phyloP scores from a whole-genome alignment of 1,284 basidiomycete genomes.

The Puccinia novopanici region DNA sequence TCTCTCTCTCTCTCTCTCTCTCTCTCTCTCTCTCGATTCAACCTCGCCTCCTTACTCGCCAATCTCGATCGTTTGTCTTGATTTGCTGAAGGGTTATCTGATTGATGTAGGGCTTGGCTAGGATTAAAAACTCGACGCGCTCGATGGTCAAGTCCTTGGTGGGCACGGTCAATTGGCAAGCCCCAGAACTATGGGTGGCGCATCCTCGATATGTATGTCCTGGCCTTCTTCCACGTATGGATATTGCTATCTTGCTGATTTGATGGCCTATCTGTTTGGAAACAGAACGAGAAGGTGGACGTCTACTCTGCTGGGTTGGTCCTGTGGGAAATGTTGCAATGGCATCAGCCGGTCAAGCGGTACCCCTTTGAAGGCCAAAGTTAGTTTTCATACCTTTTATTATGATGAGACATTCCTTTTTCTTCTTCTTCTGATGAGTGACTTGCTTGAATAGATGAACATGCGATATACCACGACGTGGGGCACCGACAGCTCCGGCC shows the following conservation, averaged over 20 bases:
- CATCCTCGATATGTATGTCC: conserved; percentile 81
- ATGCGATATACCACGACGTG: conserved; percentile 94
- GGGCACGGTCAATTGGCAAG: conserved; percentile 99
- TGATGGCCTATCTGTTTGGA: conserved; percentile 70
- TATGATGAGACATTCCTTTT: background rate
- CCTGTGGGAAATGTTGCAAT: conserved; percentile 96
- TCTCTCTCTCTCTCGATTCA: background rate
- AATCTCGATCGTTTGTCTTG: background rate
- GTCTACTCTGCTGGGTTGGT: conserved; percentile 98
- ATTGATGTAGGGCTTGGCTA: conserved; percentile 64
- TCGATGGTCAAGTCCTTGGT: conserved; percentile 96
- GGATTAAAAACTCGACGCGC: conserved; percentile 93
- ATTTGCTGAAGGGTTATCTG: background rate
- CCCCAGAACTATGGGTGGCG: conserved; percentile 96
- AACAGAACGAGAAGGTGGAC: conserved; percentile 97
- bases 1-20: conserved; percentile 15
- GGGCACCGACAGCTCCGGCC: conserved; percentile 79
- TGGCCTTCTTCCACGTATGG: background rate
- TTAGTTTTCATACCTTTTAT: background rate
- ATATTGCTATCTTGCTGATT: conserved; percentile 67
- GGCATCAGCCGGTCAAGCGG: conserved; percentile 81
- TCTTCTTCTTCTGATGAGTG: background rate
- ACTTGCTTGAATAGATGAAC: conserved; percentile 58
- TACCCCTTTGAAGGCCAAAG: conserved; percentile 81
- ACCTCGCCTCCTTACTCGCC: background rate